Base-by-base conservation (phyloP, 2,329 filamentous ascomycete species). In the Phialocephala sp. region DNA sequence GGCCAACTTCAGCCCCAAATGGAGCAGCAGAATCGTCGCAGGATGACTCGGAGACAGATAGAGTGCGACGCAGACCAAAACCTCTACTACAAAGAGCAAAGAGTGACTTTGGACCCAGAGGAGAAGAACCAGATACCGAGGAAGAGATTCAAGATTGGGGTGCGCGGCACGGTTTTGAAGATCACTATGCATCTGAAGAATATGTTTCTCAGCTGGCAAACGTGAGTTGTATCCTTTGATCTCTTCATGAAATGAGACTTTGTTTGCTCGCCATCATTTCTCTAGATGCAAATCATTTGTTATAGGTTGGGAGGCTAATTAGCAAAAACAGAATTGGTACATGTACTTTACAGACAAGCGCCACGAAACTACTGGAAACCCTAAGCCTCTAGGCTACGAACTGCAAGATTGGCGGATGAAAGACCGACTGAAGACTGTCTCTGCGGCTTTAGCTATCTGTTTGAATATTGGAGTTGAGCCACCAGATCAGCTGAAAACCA, bases 341-440 rank as follows among this genome's bases (percentile, higher is more conserved):
- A 98, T 98, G 94, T 99, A 99, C 80, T 99, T 92, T 79, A 97
- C 94, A 69, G 95, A 99, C 79, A 98, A 98, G 79, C 90, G 94
- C 61, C 95, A 99, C 79, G 95, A 98, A 77, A 95, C 93, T 24
- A 94, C 93, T 41, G 95, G 93, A 24, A 93, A 94, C 71, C 92
- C 93, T 18, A 92, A 93, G 76, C 85, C 87, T 60, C 85, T 84
- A 20, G 78, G 81, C 32, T 87, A 86, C 71, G 83, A 88, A 68
- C 81, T 97, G 6, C 91, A 97, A 76, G 95, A 98, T 77, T 99
- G 95, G 95, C 91, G 95, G 65, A 97, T 98, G 91, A 90, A 93
- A 72, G 95, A 99, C 78, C 87, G 95, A 15, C 83, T 98, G 68
- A 99, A 99, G 82, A 99, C 95, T 0, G 94, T 99, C 6, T 97